Conservation (phyloP, 2,329 filamentous ascomycete genomes). For the Pyricularia pennisetigena region DNA sequence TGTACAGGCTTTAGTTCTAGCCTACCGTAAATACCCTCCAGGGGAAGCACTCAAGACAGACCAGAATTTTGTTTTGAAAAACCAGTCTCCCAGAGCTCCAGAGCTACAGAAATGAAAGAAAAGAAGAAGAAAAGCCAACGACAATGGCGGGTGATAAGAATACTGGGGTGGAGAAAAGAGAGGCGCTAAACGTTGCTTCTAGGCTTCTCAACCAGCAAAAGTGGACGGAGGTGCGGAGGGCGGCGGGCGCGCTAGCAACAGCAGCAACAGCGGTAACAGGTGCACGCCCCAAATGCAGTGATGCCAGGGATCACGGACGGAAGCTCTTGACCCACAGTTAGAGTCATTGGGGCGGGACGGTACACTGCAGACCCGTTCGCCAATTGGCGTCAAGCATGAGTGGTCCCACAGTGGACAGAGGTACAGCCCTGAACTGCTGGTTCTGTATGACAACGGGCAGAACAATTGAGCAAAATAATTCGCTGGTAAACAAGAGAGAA, state of each 20-base stretch:
- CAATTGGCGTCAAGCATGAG: neutral
- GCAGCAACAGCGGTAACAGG: neutral
- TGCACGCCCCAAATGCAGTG: neutral
- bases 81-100: neutral
- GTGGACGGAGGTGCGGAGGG: neutral
- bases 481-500: neutral
- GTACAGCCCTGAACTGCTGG: neutral
- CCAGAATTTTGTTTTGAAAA: neutral
- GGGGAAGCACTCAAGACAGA: neutral
- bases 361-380: neutral
- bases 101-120: slow-evolving; percentile 1
- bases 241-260: neutral
- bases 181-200: neutral
- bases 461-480: neutral
- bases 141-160: neutral
- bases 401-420: neutral
- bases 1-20: neutral
- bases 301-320: slow-evolving; percentile 1
- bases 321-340: slow-evolving; percentile 1
- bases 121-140: neutral
- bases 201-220: neutral
- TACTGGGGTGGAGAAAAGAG: neutral
- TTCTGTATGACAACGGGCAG: neutral
- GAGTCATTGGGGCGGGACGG: neutral
- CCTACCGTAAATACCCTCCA: neutral